Conservation (phyloP, 495 filamentous ascomycete genomes). For the Choiromyces venosus region DNA sequence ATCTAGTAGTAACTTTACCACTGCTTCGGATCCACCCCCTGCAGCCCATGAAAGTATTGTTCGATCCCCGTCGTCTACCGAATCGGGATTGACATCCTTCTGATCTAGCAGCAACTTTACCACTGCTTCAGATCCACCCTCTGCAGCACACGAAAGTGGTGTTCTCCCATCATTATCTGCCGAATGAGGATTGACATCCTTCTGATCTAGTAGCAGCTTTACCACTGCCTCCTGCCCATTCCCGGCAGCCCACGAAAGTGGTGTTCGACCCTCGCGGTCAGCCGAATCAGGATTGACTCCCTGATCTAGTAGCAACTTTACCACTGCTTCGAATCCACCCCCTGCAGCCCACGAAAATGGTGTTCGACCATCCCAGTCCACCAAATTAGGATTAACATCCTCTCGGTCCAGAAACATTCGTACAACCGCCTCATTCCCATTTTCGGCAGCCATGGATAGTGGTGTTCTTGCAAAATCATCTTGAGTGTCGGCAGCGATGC, state of each 20-base stretch:
- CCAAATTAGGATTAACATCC: conserved; percentile 16
- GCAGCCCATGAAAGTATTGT: too few species aligned
- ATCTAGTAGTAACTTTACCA: too few species aligned
- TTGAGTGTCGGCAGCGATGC: conserved; percentile 17
- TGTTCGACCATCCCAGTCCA: conserved; percentile 32
- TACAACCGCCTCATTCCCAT: conserved; percentile 43
- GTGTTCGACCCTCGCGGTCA: conserved; percentile 20
- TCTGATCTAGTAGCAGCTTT: conserved; percentile 27
- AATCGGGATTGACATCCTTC: conserved; percentile 19
- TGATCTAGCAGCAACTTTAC: conserved; percentile 31
- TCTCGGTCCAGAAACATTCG: conserved; percentile 26
- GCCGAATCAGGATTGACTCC: conserved; percentile 17
- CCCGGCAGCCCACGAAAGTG: conserved; percentile 23
- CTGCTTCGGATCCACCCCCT: too few species aligned
- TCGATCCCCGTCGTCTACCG: conserved; percentile 11
- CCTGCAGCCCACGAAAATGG: conserved; percentile 34
- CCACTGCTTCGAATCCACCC: conserved; percentile 27
- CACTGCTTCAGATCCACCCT: too few species aligned
- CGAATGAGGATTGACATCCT: conserved; percentile 19
- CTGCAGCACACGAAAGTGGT: conserved; percentile 25
- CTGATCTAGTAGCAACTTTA: conserved; percentile 31
- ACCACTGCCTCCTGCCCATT: conserved; percentile 34
- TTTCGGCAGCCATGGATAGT: conserved; percentile 44
- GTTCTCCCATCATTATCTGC: conserved; percentile 17
- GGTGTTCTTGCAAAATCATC: conserved; percentile 34